Evolutionary conservation across 192 early-diverging fungal genomes (phyloP).

Genomic region (Dissophora ornata): DNA sequence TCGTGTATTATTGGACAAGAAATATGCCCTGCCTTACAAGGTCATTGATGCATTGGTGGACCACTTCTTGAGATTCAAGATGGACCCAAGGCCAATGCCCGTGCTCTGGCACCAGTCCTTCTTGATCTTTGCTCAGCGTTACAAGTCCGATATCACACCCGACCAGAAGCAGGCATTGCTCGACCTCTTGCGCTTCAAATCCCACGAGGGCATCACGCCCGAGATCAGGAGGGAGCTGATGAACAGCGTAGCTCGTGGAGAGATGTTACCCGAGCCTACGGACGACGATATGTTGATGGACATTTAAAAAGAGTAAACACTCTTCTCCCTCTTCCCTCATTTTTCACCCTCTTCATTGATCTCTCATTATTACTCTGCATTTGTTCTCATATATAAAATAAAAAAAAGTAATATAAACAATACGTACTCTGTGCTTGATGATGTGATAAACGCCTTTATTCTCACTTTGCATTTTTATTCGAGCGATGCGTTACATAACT

Average conservation of each 20-base stretch:
- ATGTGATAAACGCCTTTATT: neutral
- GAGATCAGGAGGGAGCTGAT: slow-evolving; percentile 94
- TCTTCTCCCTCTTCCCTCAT: neutral
- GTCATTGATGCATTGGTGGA: slow-evolving; percentile 96
- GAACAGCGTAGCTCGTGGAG: slow-evolving; percentile 76
- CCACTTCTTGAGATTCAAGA: slow-evolving; percentile 94
- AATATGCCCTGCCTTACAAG: slow-evolving; percentile 97
- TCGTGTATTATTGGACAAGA: slow-evolving; percentile 96
- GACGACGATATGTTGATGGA: slow-evolving; percentile 65
- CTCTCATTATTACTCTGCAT: neutral
- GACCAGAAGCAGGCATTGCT: slow-evolving; percentile 95
- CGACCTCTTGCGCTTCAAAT: slow-evolving; percentile 82
- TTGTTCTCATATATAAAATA: neutral
- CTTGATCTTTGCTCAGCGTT: slow-evolving; percentile 95
- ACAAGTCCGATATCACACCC: slow-evolving; percentile 93
- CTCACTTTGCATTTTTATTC: neutral
- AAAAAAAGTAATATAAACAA: too few species aligned
- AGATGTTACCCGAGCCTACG: slow-evolving; percentile 67
- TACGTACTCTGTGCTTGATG: too few species aligned
- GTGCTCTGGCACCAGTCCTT: slow-evolving; percentile 98
- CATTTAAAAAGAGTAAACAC: slow-evolving; percentile 18
- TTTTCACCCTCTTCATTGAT: neutral
- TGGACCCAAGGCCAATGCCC: slow-evolving; percentile 84
- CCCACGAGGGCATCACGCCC: slow-evolving; percentile 86
- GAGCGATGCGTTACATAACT: slow-evolving; percentile 49